Evolutionary conservation across 2,329 filamentous ascomycete genomes (phyloP).

Genomic region (Trichoderma endophyticum): DNA sequence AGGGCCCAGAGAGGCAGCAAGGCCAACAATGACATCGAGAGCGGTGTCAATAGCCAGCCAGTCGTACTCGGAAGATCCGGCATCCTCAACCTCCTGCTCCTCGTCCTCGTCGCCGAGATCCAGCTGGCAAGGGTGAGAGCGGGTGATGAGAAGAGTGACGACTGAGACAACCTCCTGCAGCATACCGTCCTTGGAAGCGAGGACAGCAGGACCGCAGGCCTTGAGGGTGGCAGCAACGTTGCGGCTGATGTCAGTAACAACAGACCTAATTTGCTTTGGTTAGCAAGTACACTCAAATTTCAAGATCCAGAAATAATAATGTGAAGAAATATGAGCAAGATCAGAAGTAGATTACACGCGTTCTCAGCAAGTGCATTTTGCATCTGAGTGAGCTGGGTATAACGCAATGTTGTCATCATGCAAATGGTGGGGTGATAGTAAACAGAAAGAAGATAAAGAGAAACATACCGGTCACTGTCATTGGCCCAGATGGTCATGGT

Average conservation of each 20-base stretch:
- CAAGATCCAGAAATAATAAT: constrained; percentile 8
- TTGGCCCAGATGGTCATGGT: constrained; percentile 85
- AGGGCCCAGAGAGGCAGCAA: constrained; percentile 75
- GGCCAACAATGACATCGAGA: constrained; percentile 81
- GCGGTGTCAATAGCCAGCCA: constrained; percentile 96
- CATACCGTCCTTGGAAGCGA: constrained; percentile 65
- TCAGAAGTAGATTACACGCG: constrained; percentile 49
- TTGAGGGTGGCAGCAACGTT: constrained; percentile 88
- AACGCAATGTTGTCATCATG: constrained; percentile 89
- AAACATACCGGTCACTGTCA: constrained; percentile 86
- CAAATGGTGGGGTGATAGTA: constrained; percentile 23
- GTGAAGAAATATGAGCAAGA: constrained; percentile 28
- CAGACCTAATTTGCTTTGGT: constrained; percentile 57
- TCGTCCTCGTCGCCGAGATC: constrained; percentile 82
- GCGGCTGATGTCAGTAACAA: constrained; percentile 92
- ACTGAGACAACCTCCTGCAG: constrained; percentile 74
- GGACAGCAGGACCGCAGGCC: constrained; percentile 81
- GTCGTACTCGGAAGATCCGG: constrained; percentile 89
- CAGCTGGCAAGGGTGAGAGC: constrained; percentile 88
- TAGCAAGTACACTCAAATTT: constrained; percentile 33
- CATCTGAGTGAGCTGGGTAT: constrained; percentile 99
- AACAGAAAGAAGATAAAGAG: constrained; percentile 15
- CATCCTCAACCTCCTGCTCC: constrained; percentile 60
- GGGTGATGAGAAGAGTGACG: constrained; percentile 76
- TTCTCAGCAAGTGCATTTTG: constrained; percentile 86